Percentiles rank a stretch among this genome's conserved stretches.
Evolutionary conservation across 495 filamentous ascomycete species (phyloP).

Genomic region (Penicillium cosmopolitanum): DNA sequence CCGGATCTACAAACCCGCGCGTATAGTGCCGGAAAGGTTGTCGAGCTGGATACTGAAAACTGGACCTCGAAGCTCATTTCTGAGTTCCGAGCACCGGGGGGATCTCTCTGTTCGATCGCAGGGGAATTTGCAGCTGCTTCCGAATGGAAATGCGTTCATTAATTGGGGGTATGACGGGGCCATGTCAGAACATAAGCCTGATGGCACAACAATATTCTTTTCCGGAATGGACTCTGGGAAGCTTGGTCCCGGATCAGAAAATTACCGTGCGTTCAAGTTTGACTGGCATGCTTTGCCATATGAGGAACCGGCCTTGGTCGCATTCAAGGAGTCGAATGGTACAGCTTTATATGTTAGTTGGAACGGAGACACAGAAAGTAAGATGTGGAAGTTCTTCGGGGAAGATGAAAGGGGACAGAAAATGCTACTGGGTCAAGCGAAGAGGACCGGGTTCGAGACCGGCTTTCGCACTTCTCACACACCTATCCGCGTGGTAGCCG

Average conservation of each 20-base stretch:
- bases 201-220: slow-evolving; percentile 46
- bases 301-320: slow-evolving; percentile 28
- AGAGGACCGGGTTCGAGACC: slow-evolving; percentile 31
- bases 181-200: slow-evolving; percentile 50
- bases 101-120: slow-evolving; percentile 50
- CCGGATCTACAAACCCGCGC: slow-evolving; percentile 24
- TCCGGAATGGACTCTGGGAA: slow-evolving; percentile 19
- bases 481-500: slow-evolving; percentile 9
- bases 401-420: slow-evolving; percentile 10
- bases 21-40: slow-evolving; percentile 50
- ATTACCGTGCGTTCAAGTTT: slow-evolving; percentile 26
- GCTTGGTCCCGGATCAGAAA: slow-evolving; percentile 18
- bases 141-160: slow-evolving; percentile 51
- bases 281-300: slow-evolving; percentile 23
- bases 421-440: slow-evolving; percentile 22
- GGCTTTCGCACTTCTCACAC: slow-evolving; percentile 7
- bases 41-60: slow-evolving; percentile 45
- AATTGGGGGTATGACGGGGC: slow-evolving; percentile 54
- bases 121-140: slow-evolving; percentile 55
- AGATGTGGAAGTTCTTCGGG: slow-evolving; percentile 30
- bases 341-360: slow-evolving; percentile 34
- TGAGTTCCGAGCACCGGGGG: slow-evolving; percentile 39
- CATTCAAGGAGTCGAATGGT: slow-evolving; percentile 19
- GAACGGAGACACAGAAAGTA: slow-evolving; percentile 40
- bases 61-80: slow-evolving; percentile 36